Evolutionary conservation across 257 asterid species (phyloP).

Genomic region (Ophiorrhiza pumila): DNA sequence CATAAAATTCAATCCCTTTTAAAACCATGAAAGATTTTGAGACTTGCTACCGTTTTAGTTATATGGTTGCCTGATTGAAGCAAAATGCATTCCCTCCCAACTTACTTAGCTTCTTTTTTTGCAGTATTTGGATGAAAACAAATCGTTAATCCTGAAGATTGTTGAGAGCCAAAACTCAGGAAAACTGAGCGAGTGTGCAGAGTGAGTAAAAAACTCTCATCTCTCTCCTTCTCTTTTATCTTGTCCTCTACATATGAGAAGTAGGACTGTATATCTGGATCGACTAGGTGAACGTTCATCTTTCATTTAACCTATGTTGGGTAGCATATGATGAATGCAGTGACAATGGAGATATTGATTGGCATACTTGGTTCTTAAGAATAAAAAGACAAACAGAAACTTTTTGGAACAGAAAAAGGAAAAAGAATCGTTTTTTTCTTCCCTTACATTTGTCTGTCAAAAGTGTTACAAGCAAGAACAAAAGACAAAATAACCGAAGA

Average conservation of each 20-base stretch:
- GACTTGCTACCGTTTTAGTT: neutral
- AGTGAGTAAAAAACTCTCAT: constrained; percentile 48
- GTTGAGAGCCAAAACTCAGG: constrained; percentile 98
- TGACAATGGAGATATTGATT: neutral
- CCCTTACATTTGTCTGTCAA: neutral
- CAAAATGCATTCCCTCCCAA: neutral
- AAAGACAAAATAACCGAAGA: neutral
- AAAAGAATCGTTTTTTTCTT: neutral
- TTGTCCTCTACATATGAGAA: neutral
- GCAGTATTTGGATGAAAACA: constrained; percentile 98
- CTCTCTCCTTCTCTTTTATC: neutral
- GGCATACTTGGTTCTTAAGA: neutral
- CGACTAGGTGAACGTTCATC: neutral
- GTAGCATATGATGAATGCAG: neutral
- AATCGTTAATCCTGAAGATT: constrained; percentile 88
- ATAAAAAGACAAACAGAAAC: neutral
- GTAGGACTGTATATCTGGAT: neutral
- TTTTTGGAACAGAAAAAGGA: neutral
- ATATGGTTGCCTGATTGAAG: neutral
- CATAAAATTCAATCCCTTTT: neutral
- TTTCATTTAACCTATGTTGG: neutral
- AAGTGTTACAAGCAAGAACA: neutral
- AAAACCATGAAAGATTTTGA: neutral
- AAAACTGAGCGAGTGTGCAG: constrained; percentile 85
- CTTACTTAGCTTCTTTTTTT: neutral